Conservation (phyloP, 2,329 filamentous ascomycete genomes). For the Talaromyces sp. region DNA sequence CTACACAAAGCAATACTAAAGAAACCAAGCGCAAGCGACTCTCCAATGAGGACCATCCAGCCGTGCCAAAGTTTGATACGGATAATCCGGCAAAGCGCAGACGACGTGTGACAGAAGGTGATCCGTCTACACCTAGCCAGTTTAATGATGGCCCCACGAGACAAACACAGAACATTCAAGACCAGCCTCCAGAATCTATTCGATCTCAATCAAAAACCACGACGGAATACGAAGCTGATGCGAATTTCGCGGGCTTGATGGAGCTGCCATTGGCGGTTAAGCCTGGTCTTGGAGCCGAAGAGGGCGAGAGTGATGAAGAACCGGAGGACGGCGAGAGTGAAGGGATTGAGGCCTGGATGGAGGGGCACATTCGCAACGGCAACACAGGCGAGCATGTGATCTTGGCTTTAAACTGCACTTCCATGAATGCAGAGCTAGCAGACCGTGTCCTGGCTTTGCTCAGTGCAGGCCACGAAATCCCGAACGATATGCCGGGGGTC, state of each 20-base stretch:
- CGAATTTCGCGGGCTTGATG: conserved; percentile 15
- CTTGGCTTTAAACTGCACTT: conserved; percentile 34
- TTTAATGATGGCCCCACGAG: neutral
- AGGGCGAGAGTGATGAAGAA: conserved; percentile 14
- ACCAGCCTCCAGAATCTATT: neutral
- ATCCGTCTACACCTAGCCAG: conserved; percentile 5
- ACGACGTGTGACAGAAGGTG: conserved; percentile 9
- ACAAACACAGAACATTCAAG: neutral
- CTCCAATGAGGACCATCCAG: conserved; percentile 2
- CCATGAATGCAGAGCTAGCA: conserved; percentile 35
- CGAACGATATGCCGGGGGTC: conserved; percentile 37
- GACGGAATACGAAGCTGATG: neutral
- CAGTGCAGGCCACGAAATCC: conserved; percentile 29
- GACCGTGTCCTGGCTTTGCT: conserved; percentile 31
- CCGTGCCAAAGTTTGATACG: neutral
- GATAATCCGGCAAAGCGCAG: neutral
- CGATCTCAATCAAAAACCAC: conserved; percentile 10
- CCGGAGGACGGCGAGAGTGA: conserved; percentile 3
- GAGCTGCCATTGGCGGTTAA: conserved; percentile 24
- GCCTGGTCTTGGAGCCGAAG: conserved; percentile 16
- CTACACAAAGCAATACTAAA: neutral
- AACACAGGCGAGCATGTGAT: conserved; percentile 27
- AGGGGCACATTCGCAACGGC: conserved; percentile 25
- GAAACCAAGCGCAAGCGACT: conserved; percentile 6
- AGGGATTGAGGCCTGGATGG: conserved; percentile 31